Evolutionary conservation across 225 moss, liverwort and hornwort species (phyloP), one percentile per base, ranked within the genome.

Genomic region (Polytrichum commune): DNA sequence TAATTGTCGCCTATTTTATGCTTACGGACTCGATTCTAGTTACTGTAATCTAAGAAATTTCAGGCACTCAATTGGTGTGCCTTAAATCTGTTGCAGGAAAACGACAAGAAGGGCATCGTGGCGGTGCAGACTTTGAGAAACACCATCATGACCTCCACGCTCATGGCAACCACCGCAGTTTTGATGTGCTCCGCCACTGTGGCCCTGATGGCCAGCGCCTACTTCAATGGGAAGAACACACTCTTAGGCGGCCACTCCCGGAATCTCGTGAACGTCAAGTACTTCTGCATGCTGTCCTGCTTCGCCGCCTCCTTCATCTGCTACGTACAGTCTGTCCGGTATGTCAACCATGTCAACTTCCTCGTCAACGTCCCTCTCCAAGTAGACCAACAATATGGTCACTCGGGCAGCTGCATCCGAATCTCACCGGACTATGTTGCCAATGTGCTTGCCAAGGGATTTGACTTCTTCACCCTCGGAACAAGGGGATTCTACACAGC

Each of bases 41-140:
- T 68, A 22, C 22, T 27, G 68, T 79, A 46, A 13, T 46, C 46
- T 46, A 46, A 46, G 46, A 46, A 46, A 46, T 46, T 3, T 16
- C 13, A 16, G 46, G 46, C 46, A 46, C 46, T 46, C 13, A 46
- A 7, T 3, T 46, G 46, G 46, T 46, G 16, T 46, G 46, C 46
- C 64, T 64, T 64, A 5, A 26, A 28, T 30, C 32, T 26, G 13
- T 16, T 16, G 77, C 88, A 97, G 93, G 91, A 97, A 62, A 97
- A 97, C 72, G 92, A 92, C 8, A 93, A 90, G 80, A 93, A 84
- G 81, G 94, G 84, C 26, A 88, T 97, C 16, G 67, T 93, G 69
- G 97, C 97, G 23, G 97, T 97, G 16, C 93, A 97, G 55, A 92
- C 93, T 0, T 80, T 97, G 4, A 87, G 97, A 55, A 97, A 97